Conservation (phyloP, 116 monocot species). For the Cymodocea nodosa region DNA sequence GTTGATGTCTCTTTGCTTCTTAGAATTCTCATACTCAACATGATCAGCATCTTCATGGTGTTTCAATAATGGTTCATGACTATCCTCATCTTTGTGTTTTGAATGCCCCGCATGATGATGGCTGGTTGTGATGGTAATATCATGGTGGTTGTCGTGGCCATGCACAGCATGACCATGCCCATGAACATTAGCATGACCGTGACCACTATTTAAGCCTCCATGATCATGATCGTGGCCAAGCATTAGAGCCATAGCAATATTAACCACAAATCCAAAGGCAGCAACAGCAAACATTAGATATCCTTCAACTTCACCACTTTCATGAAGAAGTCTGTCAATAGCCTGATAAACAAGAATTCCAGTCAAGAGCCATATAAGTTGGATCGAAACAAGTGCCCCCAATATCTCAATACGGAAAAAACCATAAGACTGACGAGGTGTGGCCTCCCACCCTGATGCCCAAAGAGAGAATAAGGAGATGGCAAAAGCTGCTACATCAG, state of each 20-base stretch:
- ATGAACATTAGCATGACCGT: constrained; percentile 11
- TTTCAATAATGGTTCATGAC: constrained; percentile 17
- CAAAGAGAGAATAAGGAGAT: constrained; percentile 67
- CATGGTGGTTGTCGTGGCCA: constrained; percentile 3
- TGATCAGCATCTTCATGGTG: constrained; percentile 6
- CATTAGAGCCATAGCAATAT: constrained; percentile 34
- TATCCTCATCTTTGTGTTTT: constrained; percentile 9
- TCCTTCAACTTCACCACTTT: constrained; percentile 35
- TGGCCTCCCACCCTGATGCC: constrained; percentile 72
- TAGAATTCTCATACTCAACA: neutral
- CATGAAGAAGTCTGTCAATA: constrained; percentile 23
- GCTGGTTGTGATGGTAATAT: constrained; percentile 10
- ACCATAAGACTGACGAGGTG: constrained; percentile 52
- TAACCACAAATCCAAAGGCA: constrained; percentile 38
- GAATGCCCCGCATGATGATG: constrained; percentile 7
- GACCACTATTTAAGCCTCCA: constrained; percentile 3
- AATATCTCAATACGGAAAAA: constrained; percentile 68
- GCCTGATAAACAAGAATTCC: constrained; percentile 63
- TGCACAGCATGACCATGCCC: constrained; percentile 7
- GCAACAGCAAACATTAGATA: constrained; percentile 38
- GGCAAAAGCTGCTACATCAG: constrained; percentile 61
- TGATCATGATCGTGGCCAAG: constrained; percentile 46
- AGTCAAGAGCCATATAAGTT: constrained; percentile 58
- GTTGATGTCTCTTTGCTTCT: constrained; percentile 32
- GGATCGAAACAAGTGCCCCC: constrained; percentile 57